Evolutionary conservation across 768 basidiomycete species (phyloP).

Genomic region (Leccinum ochraceum): DNA sequence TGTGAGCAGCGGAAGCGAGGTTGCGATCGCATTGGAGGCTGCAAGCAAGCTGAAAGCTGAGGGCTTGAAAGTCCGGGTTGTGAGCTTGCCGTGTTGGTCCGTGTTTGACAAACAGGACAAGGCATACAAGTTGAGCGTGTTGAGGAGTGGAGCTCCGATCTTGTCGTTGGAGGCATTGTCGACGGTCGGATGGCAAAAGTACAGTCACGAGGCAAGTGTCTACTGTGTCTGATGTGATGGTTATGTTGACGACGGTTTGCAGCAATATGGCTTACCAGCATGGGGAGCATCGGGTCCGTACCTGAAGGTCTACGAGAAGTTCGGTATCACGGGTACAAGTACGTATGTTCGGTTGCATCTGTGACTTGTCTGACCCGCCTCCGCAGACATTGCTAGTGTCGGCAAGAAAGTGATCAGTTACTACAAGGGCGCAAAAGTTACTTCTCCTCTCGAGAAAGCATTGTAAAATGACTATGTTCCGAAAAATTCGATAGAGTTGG

Average conservation of each 20-base stretch:
- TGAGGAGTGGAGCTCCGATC: conserved; percentile 88
- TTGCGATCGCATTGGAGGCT: conserved; percentile 84
- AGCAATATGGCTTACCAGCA: conserved; percentile 69
- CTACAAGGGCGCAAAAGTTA: conserved; percentile 74
- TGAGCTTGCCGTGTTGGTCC: conserved; percentile 88
- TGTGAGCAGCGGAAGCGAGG: conserved; percentile 89
- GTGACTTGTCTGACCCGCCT: conserved; percentile 10
- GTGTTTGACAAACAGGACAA: conserved; percentile 81
- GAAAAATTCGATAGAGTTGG: conserved; percentile 2
- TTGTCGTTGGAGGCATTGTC: conserved; percentile 84
- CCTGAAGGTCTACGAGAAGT: conserved; percentile 88
- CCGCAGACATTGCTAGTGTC: conserved; percentile 69
- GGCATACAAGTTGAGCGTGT: conserved; percentile 79
- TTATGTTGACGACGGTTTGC: conserved; percentile 7
- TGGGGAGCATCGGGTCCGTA: conserved; percentile 94
- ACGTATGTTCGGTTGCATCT: conserved; percentile 30
- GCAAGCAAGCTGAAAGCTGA: conserved; percentile 74
- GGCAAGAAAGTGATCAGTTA: conserved; percentile 86
- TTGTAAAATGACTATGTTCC: conserved; percentile 36
- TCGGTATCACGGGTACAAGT: conserved; percentile 80
- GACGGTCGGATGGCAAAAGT: conserved; percentile 86
- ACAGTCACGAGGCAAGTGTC: conserved; percentile 72
- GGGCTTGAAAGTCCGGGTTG: conserved; percentile 80
- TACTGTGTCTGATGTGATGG: background rate
- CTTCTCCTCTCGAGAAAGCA: conserved; percentile 81